Conservation (phyloP, 139 green algal genomes). For the Spirogloea muscicola region DNA sequence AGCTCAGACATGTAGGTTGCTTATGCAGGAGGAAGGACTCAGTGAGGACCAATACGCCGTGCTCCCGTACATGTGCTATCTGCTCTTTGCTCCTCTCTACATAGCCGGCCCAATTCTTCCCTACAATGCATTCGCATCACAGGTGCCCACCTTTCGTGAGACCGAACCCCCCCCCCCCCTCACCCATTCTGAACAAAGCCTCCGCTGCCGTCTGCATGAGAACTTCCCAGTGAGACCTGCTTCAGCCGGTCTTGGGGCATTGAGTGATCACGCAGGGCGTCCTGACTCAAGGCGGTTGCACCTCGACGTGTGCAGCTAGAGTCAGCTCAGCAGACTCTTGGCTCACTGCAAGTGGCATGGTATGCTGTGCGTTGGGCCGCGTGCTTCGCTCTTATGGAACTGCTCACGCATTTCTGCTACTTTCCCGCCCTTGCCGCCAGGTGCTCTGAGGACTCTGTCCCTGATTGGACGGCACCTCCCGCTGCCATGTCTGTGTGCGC, state of each 20-base stretch:
- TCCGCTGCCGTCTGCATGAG: no score
- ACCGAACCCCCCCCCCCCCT: no score
- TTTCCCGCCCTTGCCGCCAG: slow-evolving; percentile 70
- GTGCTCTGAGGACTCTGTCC: no score
- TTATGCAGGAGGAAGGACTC: slow-evolving; percentile 1
- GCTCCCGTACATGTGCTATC: slow-evolving; percentile 62
- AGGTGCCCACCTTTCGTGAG: slow-evolving; percentile 48
- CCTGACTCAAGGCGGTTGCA: no score
- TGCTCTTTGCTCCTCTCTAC: slow-evolving; percentile 87
- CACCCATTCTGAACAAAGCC: no score
- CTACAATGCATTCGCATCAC: slow-evolving; percentile 78
- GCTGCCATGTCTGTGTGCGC: no score
- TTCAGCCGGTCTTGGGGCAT: no score
- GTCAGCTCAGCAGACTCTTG: slow-evolving; percentile 7
- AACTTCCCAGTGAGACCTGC: no score
- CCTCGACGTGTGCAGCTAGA: slow-evolving; percentile 42
- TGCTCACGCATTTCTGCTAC: slow-evolving; percentile 74
- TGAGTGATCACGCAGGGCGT: no score
- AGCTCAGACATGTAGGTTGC: no score
- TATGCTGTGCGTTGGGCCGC: slow-evolving; percentile 59
- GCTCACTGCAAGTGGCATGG: slow-evolving; percentile 34
- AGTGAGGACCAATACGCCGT: slow-evolving; percentile 4
- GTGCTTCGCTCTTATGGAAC: slow-evolving; percentile 66
- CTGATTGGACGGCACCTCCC: no score
- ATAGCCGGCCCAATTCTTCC: slow-evolving; percentile 80